Evolutionary conservation across 1,139 yeast species (phyloP), one percentile per base, ranked within the genome.

Genomic region (Diutina rugosa): DNA sequence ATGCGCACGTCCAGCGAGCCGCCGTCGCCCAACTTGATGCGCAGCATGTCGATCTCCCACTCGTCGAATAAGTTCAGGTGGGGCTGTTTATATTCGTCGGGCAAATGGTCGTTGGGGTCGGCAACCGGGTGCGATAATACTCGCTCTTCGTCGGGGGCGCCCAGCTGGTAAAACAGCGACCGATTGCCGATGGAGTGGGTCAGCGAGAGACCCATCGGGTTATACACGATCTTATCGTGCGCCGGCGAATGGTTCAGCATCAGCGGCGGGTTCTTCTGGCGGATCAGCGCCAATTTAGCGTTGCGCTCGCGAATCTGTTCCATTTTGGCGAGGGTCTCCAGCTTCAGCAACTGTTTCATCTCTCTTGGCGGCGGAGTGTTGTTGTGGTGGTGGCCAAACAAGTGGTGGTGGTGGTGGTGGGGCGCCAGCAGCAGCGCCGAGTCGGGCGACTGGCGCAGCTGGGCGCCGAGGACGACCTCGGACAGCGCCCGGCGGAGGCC

Each of bases 1-100:
- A 77, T 69, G 56, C 84, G 69, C 30, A 87, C 93, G 57, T 82
- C 84, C 5, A 88, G 80, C 14, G 88, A 81, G 1, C 91, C 91
- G 55, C 95, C 95, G 57, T 79, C 79, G 9, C 93, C 95, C 59
- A 87, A 67, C 56, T 77, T 78, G 56, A 74, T 74, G 7, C 49
- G 32, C 55, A 71, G 69, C 46, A 68, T 65, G 54, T 81, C 82
- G 46, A 85, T 75, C 57, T 77, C 80, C 64, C 81, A 87, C 58
- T 79, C 82, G 56, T 84, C 89, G 49, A 79, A 72, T 58, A 87
- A 69, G 56, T 79, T 75, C 26, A 78, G 71, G 61, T 78, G 79
- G 4, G 72, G 72, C 64, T 83, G 81, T 57, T 78, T 72, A 60
- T 81, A 73, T 7, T 78, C 80, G 0, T 66, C 72, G 0, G 93